Evolutionary conservation across 495 filamentous ascomycete species (phyloP).

Genomic region (Lepidopterella palustris): DNA sequence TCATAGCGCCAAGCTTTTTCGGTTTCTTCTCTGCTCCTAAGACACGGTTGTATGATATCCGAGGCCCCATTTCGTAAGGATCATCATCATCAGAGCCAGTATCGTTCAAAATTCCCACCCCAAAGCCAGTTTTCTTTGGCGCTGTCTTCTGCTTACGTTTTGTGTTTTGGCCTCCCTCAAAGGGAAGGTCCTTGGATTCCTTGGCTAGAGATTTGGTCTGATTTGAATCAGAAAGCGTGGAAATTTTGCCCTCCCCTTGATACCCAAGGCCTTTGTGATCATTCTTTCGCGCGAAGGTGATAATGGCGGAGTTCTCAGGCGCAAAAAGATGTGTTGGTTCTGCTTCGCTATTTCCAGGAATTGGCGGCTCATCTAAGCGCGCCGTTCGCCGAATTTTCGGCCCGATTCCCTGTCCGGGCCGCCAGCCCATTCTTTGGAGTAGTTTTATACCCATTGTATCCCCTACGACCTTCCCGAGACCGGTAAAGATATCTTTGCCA

Average conservation of each 20-base stretch:
- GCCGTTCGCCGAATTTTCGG: conserved; percentile 78
- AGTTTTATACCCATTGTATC: conserved; percentile 89
- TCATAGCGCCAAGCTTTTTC: conserved; percentile 43
- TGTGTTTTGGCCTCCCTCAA: neutral
- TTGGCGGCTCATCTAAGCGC: conserved; percentile 50
- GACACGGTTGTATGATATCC: conserved; percentile 79
- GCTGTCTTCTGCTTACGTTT: conserved; percentile 18
- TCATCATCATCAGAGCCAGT: conserved; percentile 97
- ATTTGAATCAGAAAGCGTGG: neutral
- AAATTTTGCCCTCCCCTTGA: conserved; percentile 51
- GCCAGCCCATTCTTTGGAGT: conserved; percentile 92
- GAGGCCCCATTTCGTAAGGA: conserved; percentile 84
- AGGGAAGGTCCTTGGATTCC: conserved; percentile 13
- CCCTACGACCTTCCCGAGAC: conserved; percentile 64
- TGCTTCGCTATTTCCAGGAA: conserved; percentile 29
- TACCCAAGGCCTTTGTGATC: conserved; percentile 81
- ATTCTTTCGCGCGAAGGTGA: conserved; percentile 66
- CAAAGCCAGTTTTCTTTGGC: conserved; percentile 56
- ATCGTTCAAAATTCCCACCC: conserved; percentile 87
- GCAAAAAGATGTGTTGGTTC: conserved; percentile 67
- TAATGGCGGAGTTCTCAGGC: conserved; percentile 74
- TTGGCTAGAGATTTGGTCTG: conserved; percentile 34
- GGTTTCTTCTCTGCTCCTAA: conserved; percentile 85
- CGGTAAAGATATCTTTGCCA: conserved; percentile 57
- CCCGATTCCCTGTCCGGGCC: conserved; percentile 85